A percentile compares a stretch with the other conserved stretches of the same genome.
These are phyloP conservation scores for Krasilnikovozyma curviuscula DNA, from an alignment of 768 basidiomycete species.

Conservation along the genomic window DNA sequence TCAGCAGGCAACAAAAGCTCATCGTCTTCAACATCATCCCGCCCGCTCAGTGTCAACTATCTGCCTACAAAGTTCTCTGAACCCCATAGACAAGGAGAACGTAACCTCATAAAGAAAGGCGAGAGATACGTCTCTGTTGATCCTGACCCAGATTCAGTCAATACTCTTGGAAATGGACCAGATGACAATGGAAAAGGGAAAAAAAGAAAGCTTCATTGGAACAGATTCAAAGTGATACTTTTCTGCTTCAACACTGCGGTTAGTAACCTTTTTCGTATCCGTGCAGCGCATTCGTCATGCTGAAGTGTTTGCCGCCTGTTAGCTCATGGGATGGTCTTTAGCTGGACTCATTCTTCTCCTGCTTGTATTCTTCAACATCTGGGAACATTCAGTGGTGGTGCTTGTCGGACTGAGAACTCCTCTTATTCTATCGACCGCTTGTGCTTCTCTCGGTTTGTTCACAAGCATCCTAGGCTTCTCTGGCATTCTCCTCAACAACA, in stretches of 20 bases:
- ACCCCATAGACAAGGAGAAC: conserved; percentile 30
- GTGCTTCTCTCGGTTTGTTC: conserved; percentile 39
- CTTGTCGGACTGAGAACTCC: conserved; percentile 49
- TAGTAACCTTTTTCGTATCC: conserved; percentile 17
- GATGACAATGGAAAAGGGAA: conserved; percentile 15
- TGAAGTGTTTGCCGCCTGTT: background rate
- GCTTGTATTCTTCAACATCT: conserved; percentile 59
- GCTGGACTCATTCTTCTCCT: conserved; percentile 45
- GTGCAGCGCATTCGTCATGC: too few relatives aligned
- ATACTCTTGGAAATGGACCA: conserved; percentile 19
- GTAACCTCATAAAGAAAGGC: conserved; percentile 32
- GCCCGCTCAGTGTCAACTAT: conserved; percentile 47
- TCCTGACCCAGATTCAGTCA: background rate
- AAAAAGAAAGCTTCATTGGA: conserved; percentile 45
- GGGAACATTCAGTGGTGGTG: conserved; percentile 47
- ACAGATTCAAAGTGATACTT: conserved; percentile 63
- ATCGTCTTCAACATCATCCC: too few relatives aligned
- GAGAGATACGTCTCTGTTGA: conserved; percentile 21
- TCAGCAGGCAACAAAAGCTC: too few relatives aligned
- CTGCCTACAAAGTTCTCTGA: conserved; percentile 55
- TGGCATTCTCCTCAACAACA: conserved; percentile 65
- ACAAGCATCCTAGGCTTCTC: conserved; percentile 57
- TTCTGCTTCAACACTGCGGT: conserved; percentile 46
- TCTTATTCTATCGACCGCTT: conserved; percentile 50
- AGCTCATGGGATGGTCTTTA: conserved; percentile 46